Evolutionary conservation across 2,329 filamentous ascomycete species (phyloP).

Genomic region (Dactylonectria macrodidyma): DNA sequence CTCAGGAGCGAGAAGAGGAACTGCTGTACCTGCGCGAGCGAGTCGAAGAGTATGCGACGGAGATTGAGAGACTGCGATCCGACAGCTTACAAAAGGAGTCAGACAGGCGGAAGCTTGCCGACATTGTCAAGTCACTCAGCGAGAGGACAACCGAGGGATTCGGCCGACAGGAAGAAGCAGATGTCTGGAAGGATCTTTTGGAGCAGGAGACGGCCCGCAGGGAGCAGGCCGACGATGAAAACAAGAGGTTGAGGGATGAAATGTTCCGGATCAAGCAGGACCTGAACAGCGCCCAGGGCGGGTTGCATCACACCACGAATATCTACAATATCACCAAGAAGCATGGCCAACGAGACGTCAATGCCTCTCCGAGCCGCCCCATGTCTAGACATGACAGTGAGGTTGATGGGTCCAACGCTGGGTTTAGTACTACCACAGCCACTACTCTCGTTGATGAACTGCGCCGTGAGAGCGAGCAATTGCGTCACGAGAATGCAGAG

Average conservation of each 20-base stretch:
- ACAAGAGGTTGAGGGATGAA: conserved; percentile 86
- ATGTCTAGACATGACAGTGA: conserved; percentile 66
- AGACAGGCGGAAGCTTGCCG: conserved; percentile 88
- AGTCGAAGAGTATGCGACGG: conserved; percentile 85
- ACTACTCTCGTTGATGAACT: conserved; percentile 84
- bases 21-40: conserved; percentile 87
- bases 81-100: conserved; percentile 85
- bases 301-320: conserved; percentile 73
- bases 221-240: conserved; percentile 93
- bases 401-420: conserved; percentile 65
- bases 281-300: conserved; percentile 55
- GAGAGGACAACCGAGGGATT: conserved; percentile 65
- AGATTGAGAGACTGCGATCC: conserved; percentile 85
- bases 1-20: conserved; percentile 85
- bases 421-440: conserved; percentile 71
- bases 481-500: conserved; percentile 94
- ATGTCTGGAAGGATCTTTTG: conserved; percentile 95
- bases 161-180: conserved; percentile 74
- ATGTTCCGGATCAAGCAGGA: conserved; percentile 80
- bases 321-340: conserved; percentile 77
- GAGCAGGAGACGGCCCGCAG: conserved; percentile 91
- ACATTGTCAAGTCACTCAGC: conserved; percentile 76
- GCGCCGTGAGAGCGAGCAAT: conserved; percentile 77
- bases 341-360: conserved; percentile 56
- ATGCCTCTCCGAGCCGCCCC: conserved; percentile 65